Evolutionary conservation across 1,284 basidiomycete genomes (phyloP).

Genomic region (Cutaneotrichosporon daszewskae): DNA sequence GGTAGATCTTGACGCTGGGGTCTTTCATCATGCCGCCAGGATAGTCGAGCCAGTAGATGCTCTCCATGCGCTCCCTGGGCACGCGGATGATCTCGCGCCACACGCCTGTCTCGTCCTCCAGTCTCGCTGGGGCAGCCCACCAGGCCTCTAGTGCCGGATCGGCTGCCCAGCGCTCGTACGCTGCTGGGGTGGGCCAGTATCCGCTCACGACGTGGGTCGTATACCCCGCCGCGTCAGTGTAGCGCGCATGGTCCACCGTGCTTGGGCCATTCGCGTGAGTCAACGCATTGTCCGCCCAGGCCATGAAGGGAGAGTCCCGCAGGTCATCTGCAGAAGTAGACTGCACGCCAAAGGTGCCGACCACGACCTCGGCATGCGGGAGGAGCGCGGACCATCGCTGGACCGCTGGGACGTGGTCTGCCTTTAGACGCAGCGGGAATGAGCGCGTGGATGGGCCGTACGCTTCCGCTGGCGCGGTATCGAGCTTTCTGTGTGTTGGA

Average conservation of each 20-base stretch:
- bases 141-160: slow-evolving; percentile 2
- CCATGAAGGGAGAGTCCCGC: neutral
- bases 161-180: slow-evolving; percentile 1
- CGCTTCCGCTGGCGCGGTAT: neutral
- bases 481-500: too few relatives aligned
- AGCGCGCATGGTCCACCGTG: slow-evolving; percentile 9
- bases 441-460: neutral
- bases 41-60: slow-evolving; percentile 13
- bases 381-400: slow-evolving; percentile 8
- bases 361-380: neutral
- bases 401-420: slow-evolving; percentile 2
- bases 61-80: slow-evolving; percentile 8
- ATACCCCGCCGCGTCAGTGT: slow-evolving; percentile 1
- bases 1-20: slow-evolving; percentile 4
- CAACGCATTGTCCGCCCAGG: neutral
- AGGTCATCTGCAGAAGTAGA: neutral
- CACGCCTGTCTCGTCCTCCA: neutral
- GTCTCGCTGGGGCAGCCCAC: neutral
- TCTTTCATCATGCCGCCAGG: slow-evolving; percentile 6
- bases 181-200: slow-evolving; percentile 2
- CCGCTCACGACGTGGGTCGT: slow-evolving; percentile 9
- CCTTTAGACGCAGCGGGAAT: slow-evolving; percentile 1
- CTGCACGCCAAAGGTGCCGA: slow-evolving; percentile 6
- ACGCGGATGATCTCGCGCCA: slow-evolving; percentile 8
- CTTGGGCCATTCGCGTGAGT: neutral